Conservation (phyloP, 257 asterid species). For the Mentha longifolia region DNA sequence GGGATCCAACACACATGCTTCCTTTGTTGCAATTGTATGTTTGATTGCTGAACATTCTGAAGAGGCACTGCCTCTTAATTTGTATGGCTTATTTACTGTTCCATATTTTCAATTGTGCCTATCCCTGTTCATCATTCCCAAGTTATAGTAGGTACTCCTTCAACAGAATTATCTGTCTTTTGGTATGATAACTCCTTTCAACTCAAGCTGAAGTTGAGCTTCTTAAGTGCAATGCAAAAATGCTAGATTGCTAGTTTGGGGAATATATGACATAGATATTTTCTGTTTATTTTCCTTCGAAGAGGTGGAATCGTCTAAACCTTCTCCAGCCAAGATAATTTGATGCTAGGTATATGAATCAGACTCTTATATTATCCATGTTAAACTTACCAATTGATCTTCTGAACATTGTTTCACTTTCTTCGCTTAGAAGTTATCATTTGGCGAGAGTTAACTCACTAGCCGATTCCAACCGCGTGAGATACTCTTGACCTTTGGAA, state of each 20-base stretch:
- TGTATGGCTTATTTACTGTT: background rate
- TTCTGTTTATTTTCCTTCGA: conserved; percentile 12
- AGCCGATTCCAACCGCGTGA: background rate
- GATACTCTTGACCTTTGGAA: background rate
- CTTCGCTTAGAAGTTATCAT: background rate
- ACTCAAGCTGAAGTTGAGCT: conserved; percentile 13
- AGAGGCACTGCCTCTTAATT: background rate
- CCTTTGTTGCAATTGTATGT: conserved; percentile 2
- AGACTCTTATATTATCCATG: background rate
- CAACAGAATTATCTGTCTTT: conserved; percentile 4
- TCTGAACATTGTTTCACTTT: conserved; percentile 5
- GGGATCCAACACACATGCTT: conserved; percentile 16
- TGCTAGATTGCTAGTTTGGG: conserved; percentile 10
- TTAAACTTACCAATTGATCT: conserved; percentile 17
- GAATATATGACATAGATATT: conserved; percentile 4
- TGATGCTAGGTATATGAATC: conserved; percentile 6
- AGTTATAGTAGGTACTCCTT: conserved; percentile 24
- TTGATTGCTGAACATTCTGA: conserved; percentile 8
- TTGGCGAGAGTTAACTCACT: conserved; percentile 10
- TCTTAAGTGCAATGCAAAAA: background rate
- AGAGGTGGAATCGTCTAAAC: background rate
- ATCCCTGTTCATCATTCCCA: conserved; percentile 1
- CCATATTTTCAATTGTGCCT: conserved; percentile 15
- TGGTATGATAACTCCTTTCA: conserved; percentile 4
- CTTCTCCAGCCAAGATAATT: conserved; percentile 9